Base-by-base conservation (phyloP, 495 filamentous ascomycete species). In the Corynascus novoguineensis region DNA sequence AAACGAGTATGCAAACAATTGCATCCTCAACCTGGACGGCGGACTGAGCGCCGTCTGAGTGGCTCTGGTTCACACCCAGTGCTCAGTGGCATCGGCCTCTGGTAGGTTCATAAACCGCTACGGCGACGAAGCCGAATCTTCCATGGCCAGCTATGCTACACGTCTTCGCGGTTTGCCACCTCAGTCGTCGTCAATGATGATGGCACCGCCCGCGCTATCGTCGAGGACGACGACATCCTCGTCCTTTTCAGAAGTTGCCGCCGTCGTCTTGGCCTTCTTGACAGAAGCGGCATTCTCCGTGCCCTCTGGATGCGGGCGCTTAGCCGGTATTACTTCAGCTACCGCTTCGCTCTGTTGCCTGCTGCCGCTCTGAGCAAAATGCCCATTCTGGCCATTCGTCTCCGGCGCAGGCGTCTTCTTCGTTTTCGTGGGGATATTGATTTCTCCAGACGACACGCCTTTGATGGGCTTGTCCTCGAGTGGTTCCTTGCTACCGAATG, bases 21-120 rank as follows among this genome's bases (percentile, higher is more conserved):
- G 88, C 71, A 79, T 91, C 25, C 76, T 95, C 9, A 91, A 89
- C 63, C 76, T 95, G n/a, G 90, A 95, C 67, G 90, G 90, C 17
- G 90, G 90, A 1, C 64, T 92, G 52, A 90, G 88, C 17, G 55
- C 55, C 62, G 40, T 45, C n/a, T 53, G 35, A 53, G 8, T 28
- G 22, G 35, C 19, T 5, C 32, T 5, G 35, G 35, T n/a, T 17
- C 29, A 31, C 29, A 3, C 38, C 38, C 38, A 19, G 35, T 38
- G 40, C 60, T 53, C 31, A 67, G n/a, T 37, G 42, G 27, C 10
- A 14, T 47, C 35, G 35, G 38, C 38, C 4, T 15, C 38, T 41
- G 6, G 5, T 22, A 41, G 38, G 1, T 19, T n/a, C n/a, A n/a
- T n/a, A n/a, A n/a, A n/a, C n/a, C n/a, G n/a, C n/a, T n/a, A n/a